Base-by-base conservation (phyloP, 2,329 filamentous ascomycete genomes). In the Penicillium sp. region DNA sequence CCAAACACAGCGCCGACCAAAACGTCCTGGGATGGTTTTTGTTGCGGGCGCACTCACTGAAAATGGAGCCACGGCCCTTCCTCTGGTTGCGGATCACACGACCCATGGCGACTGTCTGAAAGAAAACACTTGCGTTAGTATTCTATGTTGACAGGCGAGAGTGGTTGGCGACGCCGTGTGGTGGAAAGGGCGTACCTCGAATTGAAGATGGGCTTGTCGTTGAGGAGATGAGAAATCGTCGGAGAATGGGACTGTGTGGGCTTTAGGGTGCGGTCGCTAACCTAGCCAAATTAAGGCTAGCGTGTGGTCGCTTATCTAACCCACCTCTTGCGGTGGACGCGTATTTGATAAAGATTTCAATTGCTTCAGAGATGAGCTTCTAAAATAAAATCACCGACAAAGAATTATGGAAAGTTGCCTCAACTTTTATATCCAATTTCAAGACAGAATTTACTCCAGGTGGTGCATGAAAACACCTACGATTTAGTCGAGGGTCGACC, bases 21-120 rank as follows among this genome's bases (percentile, higher is more conserved):
- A 44, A 39, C 39, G 43, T 45, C 42, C 31, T 36, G 30, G 49
- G 35, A 48, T 45, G 46, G 33, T 48, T 49, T 41, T 54, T 49
- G 39, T 53, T 54, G 55, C 57, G 57, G 69, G 69, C 72, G 70
- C 68, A 78, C 77, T 68, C 71, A 74, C 79, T 86, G 77, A 87
- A 87, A 75, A 87, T 86, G 60, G 80, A 84, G 71, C 83, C 83
- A 73, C 83, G 82, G 71, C 83, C 80, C 75, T 83, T 83, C 71
- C 81, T 81, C 78, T 87, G 83, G 74, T 86, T 87, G 68, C 83
- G 78, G 69, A 86, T 86, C 64, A 86, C 83, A 70, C 83, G 77
- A 80, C 79, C 80, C 79, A 75, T 73, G 63, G 63, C 65, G 68
- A 63, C 64, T 69, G 56, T 65, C 64, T 70, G 57, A 53, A 58